Conservation (phyloP, 108 stramenopile species). For the Mediolabrus comicus region DNA sequence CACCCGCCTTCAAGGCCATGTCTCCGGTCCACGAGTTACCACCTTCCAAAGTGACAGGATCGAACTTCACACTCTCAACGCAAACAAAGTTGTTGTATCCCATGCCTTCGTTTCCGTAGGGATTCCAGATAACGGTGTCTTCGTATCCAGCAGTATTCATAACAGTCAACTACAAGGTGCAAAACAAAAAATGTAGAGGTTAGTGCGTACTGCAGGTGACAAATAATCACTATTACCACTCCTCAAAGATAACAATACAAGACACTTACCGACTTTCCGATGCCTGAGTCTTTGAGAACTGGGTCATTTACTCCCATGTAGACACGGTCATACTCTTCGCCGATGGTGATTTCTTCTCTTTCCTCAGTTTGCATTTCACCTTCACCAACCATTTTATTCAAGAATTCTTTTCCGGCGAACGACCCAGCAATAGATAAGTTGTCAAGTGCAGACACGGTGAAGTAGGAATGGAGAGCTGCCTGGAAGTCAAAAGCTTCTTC, state of each 20-base stretch:
- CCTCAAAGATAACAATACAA: background rate
- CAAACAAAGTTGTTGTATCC: constrained; percentile 96
- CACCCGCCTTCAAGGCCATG: constrained; percentile 70
- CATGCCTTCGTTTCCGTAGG: constrained; percentile 94
- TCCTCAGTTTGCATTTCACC: constrained; percentile 89
- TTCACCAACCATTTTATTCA: constrained; percentile 86
- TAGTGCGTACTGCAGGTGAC: background rate
- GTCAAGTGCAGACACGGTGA: constrained; percentile 88
- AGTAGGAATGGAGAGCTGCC: constrained; percentile 95
- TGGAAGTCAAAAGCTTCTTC: constrained; percentile 91
- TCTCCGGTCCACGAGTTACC: constrained; percentile 78
- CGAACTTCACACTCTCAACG: constrained; percentile 92
- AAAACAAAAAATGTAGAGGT: constrained; percentile 7
- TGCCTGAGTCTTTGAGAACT: constrained; percentile 87
- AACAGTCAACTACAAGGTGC: constrained; percentile 59
- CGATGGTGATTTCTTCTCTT: constrained; percentile 80
- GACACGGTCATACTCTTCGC: constrained; percentile 90
- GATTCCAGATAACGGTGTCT: constrained; percentile 95
- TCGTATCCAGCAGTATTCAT: constrained; percentile 89
- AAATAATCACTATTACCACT: constrained; percentile 4
- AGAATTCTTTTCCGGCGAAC: constrained; percentile 86
- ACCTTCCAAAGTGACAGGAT: constrained; percentile 80
- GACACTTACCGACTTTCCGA: constrained; percentile 69
- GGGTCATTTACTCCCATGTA: constrained; percentile 94
- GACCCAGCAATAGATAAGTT: constrained; percentile 87